Percentiles rank a stretch among this genome's conserved stretches.
These are phyloP conservation scores for Pugionium dolabratum DNA, from an alignment of 345 rosid genomes.

Conservation along the genomic window DNA sequence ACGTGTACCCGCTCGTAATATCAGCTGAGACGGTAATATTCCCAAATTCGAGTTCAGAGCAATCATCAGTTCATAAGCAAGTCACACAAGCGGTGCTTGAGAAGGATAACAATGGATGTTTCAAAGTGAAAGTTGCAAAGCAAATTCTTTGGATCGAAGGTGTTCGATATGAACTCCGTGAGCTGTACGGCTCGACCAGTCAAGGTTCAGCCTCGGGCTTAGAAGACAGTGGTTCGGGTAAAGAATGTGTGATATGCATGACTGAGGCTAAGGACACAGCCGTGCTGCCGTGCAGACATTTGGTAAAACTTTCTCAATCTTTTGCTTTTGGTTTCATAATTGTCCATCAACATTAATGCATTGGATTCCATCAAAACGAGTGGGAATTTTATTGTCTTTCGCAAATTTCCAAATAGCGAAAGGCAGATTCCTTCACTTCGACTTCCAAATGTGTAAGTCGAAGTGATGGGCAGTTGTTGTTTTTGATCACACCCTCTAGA, in stretches of 20 bases:
- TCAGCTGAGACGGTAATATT: constrained; percentile 60
- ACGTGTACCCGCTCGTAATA: constrained; percentile 81
- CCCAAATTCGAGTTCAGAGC: constrained; percentile 38
- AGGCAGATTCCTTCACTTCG: too few relatives aligned
- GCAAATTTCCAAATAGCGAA: too few relatives aligned
- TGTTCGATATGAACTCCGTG: constrained; percentile 72
- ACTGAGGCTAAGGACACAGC: constrained; percentile 88
- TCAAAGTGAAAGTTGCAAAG: constrained; percentile 66
- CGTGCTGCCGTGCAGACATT: constrained; percentile 83
- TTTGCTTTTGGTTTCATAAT: neutral
- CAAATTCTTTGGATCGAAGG: constrained; percentile 87
- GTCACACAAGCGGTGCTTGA: constrained; percentile 73
- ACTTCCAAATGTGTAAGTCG: too few relatives aligned
- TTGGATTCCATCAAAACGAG: too few relatives aligned
- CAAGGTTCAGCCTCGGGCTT: constrained; percentile 48
- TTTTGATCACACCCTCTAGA: too few relatives aligned
- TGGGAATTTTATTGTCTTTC: too few relatives aligned
- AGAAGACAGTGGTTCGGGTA: constrained; percentile 56
- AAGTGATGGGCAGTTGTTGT: too few relatives aligned
- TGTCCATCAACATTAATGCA: neutral
- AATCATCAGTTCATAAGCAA: constrained; percentile 60
- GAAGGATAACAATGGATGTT: constrained; percentile 50
- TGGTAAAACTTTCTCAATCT: constrained; percentile 49
- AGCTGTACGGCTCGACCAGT: constrained; percentile 63
- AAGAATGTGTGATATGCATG: constrained; percentile 95